phyloP scores from a whole-genome alignment of 306 rosid genomes.

The Cotoneaster glaucophyllus region DNA sequence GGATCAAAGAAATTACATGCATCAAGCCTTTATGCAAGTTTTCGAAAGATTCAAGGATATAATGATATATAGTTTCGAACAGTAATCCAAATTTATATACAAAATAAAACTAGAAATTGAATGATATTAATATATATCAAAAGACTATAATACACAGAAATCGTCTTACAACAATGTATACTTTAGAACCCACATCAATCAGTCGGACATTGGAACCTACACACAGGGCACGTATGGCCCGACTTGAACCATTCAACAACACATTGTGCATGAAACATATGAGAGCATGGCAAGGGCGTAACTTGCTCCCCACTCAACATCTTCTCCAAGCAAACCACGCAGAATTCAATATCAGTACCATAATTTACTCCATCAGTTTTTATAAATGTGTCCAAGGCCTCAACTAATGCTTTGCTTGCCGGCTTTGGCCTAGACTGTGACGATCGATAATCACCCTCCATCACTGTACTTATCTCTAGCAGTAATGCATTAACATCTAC shows the following conservation, averaged over 20 bases:
- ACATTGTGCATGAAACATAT: slow-evolving; percentile 5
- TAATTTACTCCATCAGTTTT: neutral
- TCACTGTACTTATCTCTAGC: neutral
- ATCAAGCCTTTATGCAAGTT: too few species aligned
- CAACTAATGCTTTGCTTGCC: neutral
- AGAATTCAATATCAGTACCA: neutral
- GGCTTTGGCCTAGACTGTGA: neutral
- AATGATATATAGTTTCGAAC: too few species aligned
- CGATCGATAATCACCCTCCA: neutral
- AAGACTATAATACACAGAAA: too few species aligned
- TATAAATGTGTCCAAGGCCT: neutral
- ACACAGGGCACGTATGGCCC: neutral
- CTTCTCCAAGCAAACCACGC: neutral
- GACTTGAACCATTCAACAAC: neutral
- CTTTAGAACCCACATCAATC: neutral
- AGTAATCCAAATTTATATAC: too few species aligned
- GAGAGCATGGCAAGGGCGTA: slow-evolving; percentile 6
- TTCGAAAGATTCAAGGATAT: too few species aligned
- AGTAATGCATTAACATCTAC: neutral
- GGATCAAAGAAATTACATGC: neutral
- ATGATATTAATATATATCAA: too few species aligned
- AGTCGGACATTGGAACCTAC: neutral
- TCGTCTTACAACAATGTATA: too few species aligned
- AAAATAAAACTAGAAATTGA: too few species aligned
- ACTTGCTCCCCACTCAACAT: neutral